Evolutionary conservation across 495 filamentous ascomycete genomes (phyloP), one percentile per base, ranked within the genome.

Genomic region (Pseudomonodictys pantanalensis): DNA sequence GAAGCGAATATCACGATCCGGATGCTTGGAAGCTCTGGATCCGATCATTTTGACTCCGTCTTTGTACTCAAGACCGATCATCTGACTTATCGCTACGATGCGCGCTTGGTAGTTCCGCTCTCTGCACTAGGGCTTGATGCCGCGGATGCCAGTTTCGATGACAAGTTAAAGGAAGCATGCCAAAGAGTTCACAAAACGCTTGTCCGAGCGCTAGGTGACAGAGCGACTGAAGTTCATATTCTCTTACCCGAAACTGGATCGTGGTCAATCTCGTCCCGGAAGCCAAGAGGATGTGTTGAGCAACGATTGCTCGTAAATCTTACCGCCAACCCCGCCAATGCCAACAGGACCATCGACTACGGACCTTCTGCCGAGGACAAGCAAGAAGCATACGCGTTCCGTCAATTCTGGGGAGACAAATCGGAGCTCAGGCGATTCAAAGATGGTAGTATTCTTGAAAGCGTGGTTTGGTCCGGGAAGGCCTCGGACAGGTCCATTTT

Each of bases 351-450:
- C 20, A 85, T 96, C 41, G 93, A 98, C 65, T 86, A 90, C 66
- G 93, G 93, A 2, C 93, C 93, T 1, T 69, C 85, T 0, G 89
- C 89, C 3, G 90, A 96, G 69, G 79, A 90, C 45, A 90, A 84
- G 69, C 80, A 82, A 53, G 80, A 83, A 62, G 82, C 86, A 29
- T 80, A 82, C 7, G 75, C 73, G 23, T 91, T 87, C 59, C 83
- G 84, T n/a, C 75, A 79, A 26, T 90, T 91, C 68, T 91, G 87
- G 87, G 87, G 87, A 6, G 80, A 86, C 3, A 88, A 86, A 67
- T 76, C 87, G 11, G 87, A 90, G 56, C 76, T 90, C 17, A 79
- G 87, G 65, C 83, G 87, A 30, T 90, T 90, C 70, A 86, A 86
- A 56, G 83, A 88, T 52, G 87, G 87, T 12, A 82, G 79, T 41